A percentile compares a stretch with the other conserved stretches of the same genome.
Evolutionary conservation across 2,329 filamentous ascomycete species (phyloP).

Genomic region (Stenocarpella maydis): DNA sequence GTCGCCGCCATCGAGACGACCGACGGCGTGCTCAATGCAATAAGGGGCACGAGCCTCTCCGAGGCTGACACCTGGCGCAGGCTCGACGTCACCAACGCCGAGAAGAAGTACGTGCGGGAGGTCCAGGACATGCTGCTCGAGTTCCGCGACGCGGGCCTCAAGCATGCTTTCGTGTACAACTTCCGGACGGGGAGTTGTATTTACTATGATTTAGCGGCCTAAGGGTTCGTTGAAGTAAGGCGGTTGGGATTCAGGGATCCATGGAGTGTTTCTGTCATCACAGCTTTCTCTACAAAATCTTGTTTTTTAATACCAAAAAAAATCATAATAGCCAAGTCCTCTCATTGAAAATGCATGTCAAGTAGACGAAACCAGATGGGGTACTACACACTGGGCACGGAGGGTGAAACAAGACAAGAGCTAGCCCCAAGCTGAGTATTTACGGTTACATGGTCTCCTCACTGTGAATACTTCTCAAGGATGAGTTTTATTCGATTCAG

Average conservation of each 20-base stretch:
- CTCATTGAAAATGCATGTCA: background rate
- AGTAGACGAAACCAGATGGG: background rate
- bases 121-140: conserved; percentile 77
- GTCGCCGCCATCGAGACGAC: conserved; percentile 89
- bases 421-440: background rate
- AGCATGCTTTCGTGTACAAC: conserved; percentile 90
- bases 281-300: background rate
- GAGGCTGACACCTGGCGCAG: conserved; percentile 86
- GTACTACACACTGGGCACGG: background rate
- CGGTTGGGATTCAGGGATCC: background rate
- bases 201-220: conserved; percentile 79
- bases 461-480: too few relatives aligned
- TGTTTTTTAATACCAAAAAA: conserved; percentile 2
- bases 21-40: conserved; percentile 80
- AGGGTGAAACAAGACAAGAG: background rate
- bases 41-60: conserved; percentile 76
- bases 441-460: background rate
- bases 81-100: conserved; percentile 78
- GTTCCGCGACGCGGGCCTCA: conserved; percentile 66
- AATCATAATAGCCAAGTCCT: background rate
- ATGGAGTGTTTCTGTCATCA: background rate
- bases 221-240: too few relatives aligned
- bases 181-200: conserved; percentile 85
- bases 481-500: too few relatives aligned
- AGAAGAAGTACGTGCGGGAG: conserved; percentile 84